Base-by-base conservation (phyloP, 257 asterid species). In the Capsicum chinense region DNA sequence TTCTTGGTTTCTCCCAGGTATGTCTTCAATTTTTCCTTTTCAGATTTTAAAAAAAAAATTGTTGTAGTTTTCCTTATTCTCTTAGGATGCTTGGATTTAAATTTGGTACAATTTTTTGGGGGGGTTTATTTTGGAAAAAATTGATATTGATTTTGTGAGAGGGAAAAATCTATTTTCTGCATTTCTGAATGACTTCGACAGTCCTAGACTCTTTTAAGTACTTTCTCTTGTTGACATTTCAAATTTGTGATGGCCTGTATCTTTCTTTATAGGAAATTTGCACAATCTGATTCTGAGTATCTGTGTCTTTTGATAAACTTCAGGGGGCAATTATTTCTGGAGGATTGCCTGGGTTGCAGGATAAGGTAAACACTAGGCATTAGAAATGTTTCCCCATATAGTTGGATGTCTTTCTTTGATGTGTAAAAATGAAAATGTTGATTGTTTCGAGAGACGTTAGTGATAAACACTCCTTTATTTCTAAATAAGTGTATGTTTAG, bases 1-100 rank as follows among this genome's bases (percentile, higher is more conserved):
- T 94, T 88, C 95, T 96, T 84, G 99, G 98, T 67, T 96, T 96
- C 85, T 96, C 99, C 16, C 99, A 94, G 98, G 99, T 92, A 39
- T 33, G 57, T 64, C 6, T 39, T 39, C 5, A 39, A 3, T 39
- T 3, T 3, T 4, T 39, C 5, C 33, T 39, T 39, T 39, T 39
- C 44, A 39, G 5, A 39, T 39, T 3, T 39, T 2, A 4, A 39
- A 26, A 26, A n/a, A 26, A 26, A 26, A 26, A 26, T 26, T 39
- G 3, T 39, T 39, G 44, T 39, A 26, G 33, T 26, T 26, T 26
- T 26, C 33, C 33, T 26, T 26, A 26, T 26, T 26, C 33, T 26
- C 33, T 26, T 26, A 26, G 33, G 33, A 26, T 26, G 33, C 33
- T 26, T 39, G 4, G 44, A 39, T 3, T 3, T 3, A 39, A 39